Base-by-base conservation (phyloP, 225 moss, liverwort and hornwort species). In the Asterella californica region DNA sequence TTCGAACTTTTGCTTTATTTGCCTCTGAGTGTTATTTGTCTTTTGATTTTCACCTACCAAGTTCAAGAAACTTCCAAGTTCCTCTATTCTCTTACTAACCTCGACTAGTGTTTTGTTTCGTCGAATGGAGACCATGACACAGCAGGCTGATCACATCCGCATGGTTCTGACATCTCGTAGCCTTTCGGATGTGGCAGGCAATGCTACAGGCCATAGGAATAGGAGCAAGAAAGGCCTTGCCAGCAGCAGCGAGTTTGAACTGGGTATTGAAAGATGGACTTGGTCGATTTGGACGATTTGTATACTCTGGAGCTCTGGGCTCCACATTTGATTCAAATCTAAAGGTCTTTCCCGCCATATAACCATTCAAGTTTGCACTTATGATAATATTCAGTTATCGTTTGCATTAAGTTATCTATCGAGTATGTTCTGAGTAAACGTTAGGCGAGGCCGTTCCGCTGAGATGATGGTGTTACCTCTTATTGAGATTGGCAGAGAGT, bases 221-320 rank as follows among this genome's bases (percentile, higher is more conserved):
- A 73, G 96, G 96, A 80, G 96, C 94, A 54, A 91, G 85, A 80
- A 90, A 89, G 74, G 89, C 90, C 73, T 86, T 96, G 79, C 96
- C 96, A 82, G 88, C 94, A 78, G 94, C 96, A 80, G 94, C 96
- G 76, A n/a, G n/a, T n/a, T n/a, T 96, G 87, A 96, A 94, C 67
- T 96, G 96, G 96, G 94, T 96, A 42, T 84, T 96, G 77, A 96
- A 94, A 84, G 96, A 96, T 86, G 96, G 96, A 75, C 84, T 96
- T 75, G 96, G 96, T 37, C 90, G 96, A 38, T 85, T 96, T 67
- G 96, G 96, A 37, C 90, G 92, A 78, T 89, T 96, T 72, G 75
- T 83, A 9, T 96, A 90, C 74, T 89, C 96, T 22, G 92, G 91
- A 1, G 80, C 86, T 75, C 89, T 93, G 77, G 94, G 93, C 46